Evolutionary conservation across 495 filamentous ascomycete genomes (phyloP).

Genomic region (Zalerion maritima): DNA sequence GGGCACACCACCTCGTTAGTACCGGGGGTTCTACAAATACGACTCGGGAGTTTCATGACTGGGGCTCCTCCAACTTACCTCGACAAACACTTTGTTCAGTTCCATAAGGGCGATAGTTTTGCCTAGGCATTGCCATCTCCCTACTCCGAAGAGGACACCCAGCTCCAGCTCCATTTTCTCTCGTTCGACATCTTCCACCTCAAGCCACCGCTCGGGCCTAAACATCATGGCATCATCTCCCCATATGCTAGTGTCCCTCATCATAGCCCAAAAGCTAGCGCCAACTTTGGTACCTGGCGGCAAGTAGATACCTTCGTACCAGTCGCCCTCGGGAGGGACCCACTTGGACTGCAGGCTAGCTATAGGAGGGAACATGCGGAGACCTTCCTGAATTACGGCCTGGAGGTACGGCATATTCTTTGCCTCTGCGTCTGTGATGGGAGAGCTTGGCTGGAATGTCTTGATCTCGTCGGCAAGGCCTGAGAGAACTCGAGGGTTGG

Average conservation of each 20-base stretch:
- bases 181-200: constrained; percentile 23
- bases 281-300: constrained; percentile 41
- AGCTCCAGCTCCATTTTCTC: constrained; percentile 35
- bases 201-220: constrained; percentile 26
- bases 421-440: constrained; percentile 25
- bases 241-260: constrained; percentile 33
- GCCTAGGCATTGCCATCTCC: constrained; percentile 36
- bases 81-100: constrained; percentile 36
- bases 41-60: not conserved
- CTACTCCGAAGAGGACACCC: constrained; percentile 35
- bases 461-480: constrained; percentile 45
- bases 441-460: constrained; percentile 17
- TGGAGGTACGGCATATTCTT: constrained; percentile 30
- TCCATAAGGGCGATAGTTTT: constrained; percentile 42
- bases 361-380: constrained; percentile 29
- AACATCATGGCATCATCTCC: constrained; percentile 29
- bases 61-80: constrained; percentile 19
- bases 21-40: not conserved
- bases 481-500: constrained; percentile 28
- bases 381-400: constrained; percentile 30
- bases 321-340: constrained; percentile 31
- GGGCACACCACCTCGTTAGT: too few relatives aligned
- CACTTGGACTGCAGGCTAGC: constrained; percentile 32
- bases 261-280: constrained; percentile 37
- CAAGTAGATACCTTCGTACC: constrained; percentile 33